Conservation (phyloP, 2,329 filamentous ascomycete species). For the Ophiostoma tasmaniense region DNA sequence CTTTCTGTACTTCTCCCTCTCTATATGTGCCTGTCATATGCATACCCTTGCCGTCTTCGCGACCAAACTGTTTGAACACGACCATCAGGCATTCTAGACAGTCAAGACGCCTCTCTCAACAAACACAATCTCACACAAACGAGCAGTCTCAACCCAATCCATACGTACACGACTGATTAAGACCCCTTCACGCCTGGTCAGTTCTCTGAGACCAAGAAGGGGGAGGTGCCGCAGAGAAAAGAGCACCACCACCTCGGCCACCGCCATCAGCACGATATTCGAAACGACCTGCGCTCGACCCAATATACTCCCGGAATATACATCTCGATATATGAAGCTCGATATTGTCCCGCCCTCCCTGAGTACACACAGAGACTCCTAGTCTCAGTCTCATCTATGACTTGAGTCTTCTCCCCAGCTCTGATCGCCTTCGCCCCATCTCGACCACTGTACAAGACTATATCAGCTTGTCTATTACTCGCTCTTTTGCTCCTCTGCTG, state of each 20-base stretch:
- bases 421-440: neutral
- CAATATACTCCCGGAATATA: neutral
- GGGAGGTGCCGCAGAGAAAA: neutral
- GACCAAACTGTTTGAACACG: neutral
- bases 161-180: neutral
- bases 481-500: neutral
- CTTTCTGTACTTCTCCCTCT: neutral
- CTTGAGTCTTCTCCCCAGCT: neutral
- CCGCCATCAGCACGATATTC: neutral
- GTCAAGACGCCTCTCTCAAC: neutral
- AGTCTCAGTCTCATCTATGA: neutral
- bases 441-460: neutral
- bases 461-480: neutral
- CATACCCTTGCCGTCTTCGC: neutral
- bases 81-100: neutral
- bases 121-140: neutral
- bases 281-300: neutral
- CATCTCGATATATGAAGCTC: neutral
- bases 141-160: too few relatives aligned
- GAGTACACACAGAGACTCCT: neutral
- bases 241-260: neutral
- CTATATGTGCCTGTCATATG: conserved; percentile 18
- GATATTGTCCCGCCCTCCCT: neutral
- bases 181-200: neutral
- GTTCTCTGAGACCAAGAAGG: neutral